A percentile compares a stretch with the other conserved stretches of the same genome.
Evolutionary conservation across 2,329 filamentous ascomycete genomes (phyloP).

Genomic region (Aspergillus ochraceoroseus): DNA sequence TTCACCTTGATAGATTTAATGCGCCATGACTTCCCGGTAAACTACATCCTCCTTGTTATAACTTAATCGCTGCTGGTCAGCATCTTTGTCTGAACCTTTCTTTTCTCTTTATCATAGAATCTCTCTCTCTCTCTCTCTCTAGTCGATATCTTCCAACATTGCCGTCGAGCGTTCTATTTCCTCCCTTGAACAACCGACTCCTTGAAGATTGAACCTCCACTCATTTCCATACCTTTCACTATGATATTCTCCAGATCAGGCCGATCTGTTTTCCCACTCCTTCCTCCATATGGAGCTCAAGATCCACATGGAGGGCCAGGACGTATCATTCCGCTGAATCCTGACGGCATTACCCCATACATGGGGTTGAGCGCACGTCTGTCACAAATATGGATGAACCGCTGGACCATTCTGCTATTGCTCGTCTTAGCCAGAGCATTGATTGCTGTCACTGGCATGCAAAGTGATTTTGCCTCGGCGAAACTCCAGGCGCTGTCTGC

Average conservation of each 20-base stretch:
- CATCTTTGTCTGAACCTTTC: slow-evolving; percentile 3
- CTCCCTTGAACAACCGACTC: background rate
- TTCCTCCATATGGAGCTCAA: slow-evolving; percentile 41
- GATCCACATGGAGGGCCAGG: slow-evolving; percentile 51
- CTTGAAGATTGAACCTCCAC: background rate
- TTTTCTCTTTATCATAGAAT: slow-evolving; percentile 4
- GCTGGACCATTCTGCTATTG: slow-evolving; percentile 86
- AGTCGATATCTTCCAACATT: too few relatives aligned
- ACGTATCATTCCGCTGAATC: slow-evolving; percentile 54
- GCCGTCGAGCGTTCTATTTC: too few relatives aligned
- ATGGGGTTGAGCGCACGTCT: slow-evolving; percentile 82
- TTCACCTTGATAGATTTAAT: slow-evolving; percentile 19
- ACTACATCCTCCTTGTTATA: slow-evolving; percentile 4
- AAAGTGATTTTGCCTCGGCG: slow-evolving; percentile 69
- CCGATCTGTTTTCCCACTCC: slow-evolving; percentile 35
- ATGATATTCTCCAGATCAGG: slow-evolving; percentile 36
- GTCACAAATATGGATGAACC: slow-evolving; percentile 96
- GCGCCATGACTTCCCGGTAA: slow-evolving; percentile 18
- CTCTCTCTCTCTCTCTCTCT: too few relatives aligned
- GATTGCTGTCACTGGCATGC: slow-evolving; percentile 66
- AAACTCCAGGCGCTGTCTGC: slow-evolving; percentile 78
- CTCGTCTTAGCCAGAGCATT: slow-evolving; percentile 79
- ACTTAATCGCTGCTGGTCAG: slow-evolving; percentile 21
- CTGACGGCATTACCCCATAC: slow-evolving; percentile 77
- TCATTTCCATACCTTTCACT: background rate